Base-by-base conservation (phyloP, 176 grass and related monocot genomes). In the Alopecurus myosuroides region DNA sequence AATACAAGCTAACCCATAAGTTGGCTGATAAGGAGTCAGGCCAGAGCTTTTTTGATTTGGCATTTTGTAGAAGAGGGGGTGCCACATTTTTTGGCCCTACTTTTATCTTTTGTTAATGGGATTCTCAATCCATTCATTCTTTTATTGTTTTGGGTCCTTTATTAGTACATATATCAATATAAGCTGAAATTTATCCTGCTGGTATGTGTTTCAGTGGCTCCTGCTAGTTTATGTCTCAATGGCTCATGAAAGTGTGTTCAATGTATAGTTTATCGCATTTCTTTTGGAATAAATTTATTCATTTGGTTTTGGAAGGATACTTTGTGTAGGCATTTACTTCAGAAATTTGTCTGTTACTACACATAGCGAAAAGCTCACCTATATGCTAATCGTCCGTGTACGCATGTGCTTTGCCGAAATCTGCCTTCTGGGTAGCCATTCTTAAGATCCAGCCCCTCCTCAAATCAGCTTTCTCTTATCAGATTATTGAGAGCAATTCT, bases 1-100 rank as follows among this genome's bases (percentile, higher is more conserved):
- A 82, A 90, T 90, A 92, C 82, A 57, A 87, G 84, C 73, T 92
- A 89, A 90, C 90, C 66, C 89, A 90, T 90, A 92, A 90, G 81
- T 84, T 66, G 66, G 84, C 66, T 76, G 77, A 82, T 88, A 70
- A 91, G 67, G 68, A 77, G 67, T 85, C 73, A 76, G 29, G 85
- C 85, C 89, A 91, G 80, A 75, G 48, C 75, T 52, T 87, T 91
- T 91, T 91, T 77, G 70, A 70, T 88, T 91, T 91, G 89, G 85
- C 89, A 64, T 86, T 69, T 75, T 81, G 48, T 85, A 53, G 66
- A 61, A 69, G 75, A 65, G 84, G 80, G 35, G 84, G 40, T 62
- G 61, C 41, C 40, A 6, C 68, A 50, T 80, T 87, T 75, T 80
- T 61, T 39, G 26, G 39, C 40, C 20, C 41, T 50, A 70, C 25